Evolutionary conservation across 164 flowering plant genomes (phyloP).

Genomic region (Macadamia tetraphylla): DNA sequence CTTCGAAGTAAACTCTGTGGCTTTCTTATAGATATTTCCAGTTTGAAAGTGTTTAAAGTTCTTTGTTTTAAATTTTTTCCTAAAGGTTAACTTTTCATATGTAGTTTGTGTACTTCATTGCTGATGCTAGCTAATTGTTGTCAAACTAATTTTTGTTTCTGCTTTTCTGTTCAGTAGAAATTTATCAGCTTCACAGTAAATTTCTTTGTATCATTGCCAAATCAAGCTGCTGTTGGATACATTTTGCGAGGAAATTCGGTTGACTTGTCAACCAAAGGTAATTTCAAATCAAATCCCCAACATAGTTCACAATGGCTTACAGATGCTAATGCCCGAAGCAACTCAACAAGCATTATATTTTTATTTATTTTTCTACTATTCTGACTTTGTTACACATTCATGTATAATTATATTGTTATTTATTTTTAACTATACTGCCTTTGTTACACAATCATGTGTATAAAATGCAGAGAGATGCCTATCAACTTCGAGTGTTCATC

Average conservation of each 20-base stretch:
- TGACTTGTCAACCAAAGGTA: slow-evolving; percentile 23
- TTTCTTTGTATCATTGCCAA: slow-evolving; percentile 46
- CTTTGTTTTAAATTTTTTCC: too few species aligned
- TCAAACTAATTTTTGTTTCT: neutral
- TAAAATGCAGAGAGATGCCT: slow-evolving; percentile 22
- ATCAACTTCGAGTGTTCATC: slow-evolving; percentile 18
- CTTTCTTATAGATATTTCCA: too few species aligned
- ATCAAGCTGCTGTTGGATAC: slow-evolving; percentile 10
- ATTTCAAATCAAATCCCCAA: neutral
- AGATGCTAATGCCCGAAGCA: too few species aligned
- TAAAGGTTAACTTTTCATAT: neutral
- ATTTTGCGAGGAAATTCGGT: slow-evolving; percentile 8
- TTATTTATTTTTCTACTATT: too few species aligned
- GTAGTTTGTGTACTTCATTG: neutral
- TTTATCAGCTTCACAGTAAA: slow-evolving; percentile 48
- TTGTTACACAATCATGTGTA: neutral
- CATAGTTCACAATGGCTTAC: neutral
- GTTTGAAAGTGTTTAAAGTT: too few species aligned
- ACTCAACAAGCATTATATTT: too few species aligned
- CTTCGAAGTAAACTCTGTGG: too few species aligned
- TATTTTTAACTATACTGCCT: too few species aligned
- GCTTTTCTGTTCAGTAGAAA: slow-evolving; percentile 37
- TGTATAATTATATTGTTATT: too few species aligned
- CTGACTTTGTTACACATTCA: too few species aligned
- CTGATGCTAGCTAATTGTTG: neutral